Percentiles rank a stretch among this genome's conserved stretches.
Evolutionary conservation across 441 rosid genomes (phyloP).

Genomic region (Hura crepitans): DNA sequence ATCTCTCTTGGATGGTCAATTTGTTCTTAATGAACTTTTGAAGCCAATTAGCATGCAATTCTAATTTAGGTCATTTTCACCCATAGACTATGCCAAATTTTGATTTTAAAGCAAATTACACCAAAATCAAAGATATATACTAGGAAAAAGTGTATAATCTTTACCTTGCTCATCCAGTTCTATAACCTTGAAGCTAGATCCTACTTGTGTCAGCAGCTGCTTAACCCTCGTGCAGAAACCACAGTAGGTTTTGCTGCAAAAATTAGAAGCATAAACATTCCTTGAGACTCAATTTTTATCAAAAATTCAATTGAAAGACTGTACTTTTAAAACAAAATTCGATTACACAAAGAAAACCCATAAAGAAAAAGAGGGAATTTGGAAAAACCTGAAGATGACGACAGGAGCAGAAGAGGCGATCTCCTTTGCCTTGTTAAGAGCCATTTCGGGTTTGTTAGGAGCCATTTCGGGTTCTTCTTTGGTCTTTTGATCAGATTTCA

Average conservation of each 20-base stretch:
- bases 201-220: conserved; percentile 61
- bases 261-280: not conserved
- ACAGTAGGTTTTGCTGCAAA: conserved; percentile 69
- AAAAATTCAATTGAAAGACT: not conserved
- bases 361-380: not conserved
- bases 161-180: conserved; percentile 64
- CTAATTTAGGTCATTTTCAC: too few species aligned
- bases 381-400: conserved; percentile 57
- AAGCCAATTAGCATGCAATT: too few species aligned
- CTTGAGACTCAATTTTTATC: not conserved
- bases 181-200: conserved; percentile 56
- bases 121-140: too few species aligned
- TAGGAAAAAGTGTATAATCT: conserved; percentile 1
- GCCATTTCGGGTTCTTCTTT: conserved; percentile 47
- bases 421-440: conserved; percentile 48
- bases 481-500: conserved; percentile 39
- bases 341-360: not conserved
- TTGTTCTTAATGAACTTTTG: too few species aligned
- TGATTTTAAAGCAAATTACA: too few species aligned
- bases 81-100: too few species aligned
- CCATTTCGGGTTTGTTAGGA: conserved; percentile 41
- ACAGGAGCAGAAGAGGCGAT: conserved; percentile 52
- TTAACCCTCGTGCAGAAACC: conserved; percentile 68
- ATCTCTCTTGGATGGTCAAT: too few species aligned
- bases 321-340: not conserved